Evolutionary conservation across 345 rosid genomes (phyloP).

Genomic region (Microthlaspi erraticum): DNA sequence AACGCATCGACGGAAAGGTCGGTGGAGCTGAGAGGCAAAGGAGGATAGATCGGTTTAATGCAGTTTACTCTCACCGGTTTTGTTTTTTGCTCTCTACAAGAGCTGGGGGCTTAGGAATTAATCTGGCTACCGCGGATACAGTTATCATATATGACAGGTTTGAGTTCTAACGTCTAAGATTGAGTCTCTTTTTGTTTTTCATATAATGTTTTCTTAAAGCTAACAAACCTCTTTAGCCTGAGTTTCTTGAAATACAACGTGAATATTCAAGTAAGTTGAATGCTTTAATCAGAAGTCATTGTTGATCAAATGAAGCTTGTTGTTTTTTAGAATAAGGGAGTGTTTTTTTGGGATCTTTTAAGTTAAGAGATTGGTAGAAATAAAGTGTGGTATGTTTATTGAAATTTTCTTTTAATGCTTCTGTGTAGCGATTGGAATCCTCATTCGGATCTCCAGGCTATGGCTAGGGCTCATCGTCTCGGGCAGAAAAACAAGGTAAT

Average conservation of each 20-base stretch:
- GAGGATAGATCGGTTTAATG: constrained; percentile 88
- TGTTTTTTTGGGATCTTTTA: not conserved
- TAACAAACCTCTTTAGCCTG: not conserved
- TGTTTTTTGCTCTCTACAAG: constrained; percentile 94
- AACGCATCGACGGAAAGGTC: constrained; percentile 89
- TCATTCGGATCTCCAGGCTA: constrained; percentile 95
- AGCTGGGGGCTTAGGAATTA: constrained; percentile 95
- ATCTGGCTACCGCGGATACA: constrained; percentile 97
- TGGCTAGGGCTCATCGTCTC: constrained; percentile 98
- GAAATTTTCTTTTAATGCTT: constrained; percentile 32
- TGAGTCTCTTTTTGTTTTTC: not conserved
- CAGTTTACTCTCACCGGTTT: constrained; percentile 77
- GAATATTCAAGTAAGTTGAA: not conserved
- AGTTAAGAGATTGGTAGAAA: not conserved
- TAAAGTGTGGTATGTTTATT: not conserved
- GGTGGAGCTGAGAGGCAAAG: constrained; percentile 87
- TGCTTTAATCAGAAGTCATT: constrained; percentile 3
- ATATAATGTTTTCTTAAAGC: not conserved
- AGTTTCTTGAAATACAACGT: not conserved
- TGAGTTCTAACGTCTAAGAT: constrained; percentile 1
- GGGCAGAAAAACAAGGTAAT: constrained; percentile 86
- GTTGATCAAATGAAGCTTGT: not conserved
- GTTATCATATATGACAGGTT: constrained; percentile 93
- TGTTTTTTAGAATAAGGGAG: constrained; percentile 2
- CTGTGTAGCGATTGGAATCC: constrained; percentile 93